Evolutionary conservation across 768 basidiomycete genomes (phyloP), one percentile per base, ranked within the genome.

Genomic region (Mycena leptocephala): DNA sequence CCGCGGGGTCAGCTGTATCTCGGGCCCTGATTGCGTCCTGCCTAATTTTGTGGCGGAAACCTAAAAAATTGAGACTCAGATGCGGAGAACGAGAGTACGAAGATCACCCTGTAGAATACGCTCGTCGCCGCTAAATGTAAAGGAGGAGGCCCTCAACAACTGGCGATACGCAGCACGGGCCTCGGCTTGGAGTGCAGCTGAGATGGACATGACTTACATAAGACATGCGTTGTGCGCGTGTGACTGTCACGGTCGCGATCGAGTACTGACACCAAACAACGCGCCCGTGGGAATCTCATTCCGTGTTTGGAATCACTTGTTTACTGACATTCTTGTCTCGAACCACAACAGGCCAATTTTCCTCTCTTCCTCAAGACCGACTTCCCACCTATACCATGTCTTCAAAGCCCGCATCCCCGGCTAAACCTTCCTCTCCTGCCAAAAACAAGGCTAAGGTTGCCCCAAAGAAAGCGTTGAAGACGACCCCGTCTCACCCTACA

Each of bases 131-230:
- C 88, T 68, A 81, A 97, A 97, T 0, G 95, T 95, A 14, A 85
- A 80, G 8, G 90, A 83, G 2, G 95, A 91, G 0, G 95, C 93
- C 51, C 95, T 89, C 77, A 92, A 91, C 5, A 96, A 85, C 79
- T 91, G 87, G 39, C 95, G 90, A 80, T 97, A 97, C 20, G 94
- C 94, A 37, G 95, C 89, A 59, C 95, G 91, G 24, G 93, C 94
- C 13, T 91, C 89, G 37, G 93, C 92, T 80, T 85, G 89, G 48
- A 96, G 88, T 20, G 86, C 82, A 3, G 88, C 85, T n/a, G 92
- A 83, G 64, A 93, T 86, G 39, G 92, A 85, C 92, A 93, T 93
- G 82, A 67, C 59, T 9, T 66, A n/a, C n/a, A 75, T 39, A 24
- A 59, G 63, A 28, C 24, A 39, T 26, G 53, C 41, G 26, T 26